Evolutionary conservation across 768 basidiomycete species (phyloP).

Genomic region (Mycena leptocephala): DNA sequence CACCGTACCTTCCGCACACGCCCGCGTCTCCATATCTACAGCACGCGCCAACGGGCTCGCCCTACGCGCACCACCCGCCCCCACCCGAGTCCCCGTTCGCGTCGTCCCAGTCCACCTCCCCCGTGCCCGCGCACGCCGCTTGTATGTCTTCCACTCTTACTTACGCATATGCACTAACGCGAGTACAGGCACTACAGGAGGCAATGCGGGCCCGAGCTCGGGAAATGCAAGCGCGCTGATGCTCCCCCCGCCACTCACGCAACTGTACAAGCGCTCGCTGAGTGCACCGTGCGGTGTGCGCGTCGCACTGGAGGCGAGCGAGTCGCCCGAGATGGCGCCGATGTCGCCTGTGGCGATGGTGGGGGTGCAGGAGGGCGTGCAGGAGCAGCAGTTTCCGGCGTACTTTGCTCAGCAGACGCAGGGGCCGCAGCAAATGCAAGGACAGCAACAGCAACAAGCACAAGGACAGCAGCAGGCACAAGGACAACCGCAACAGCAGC

Average conservation of each 20-base stretch:
- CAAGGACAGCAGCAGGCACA: background rate
- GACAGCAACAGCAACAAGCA: background rate
- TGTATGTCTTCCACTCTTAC: background rate
- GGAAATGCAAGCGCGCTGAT: conserved; percentile 21
- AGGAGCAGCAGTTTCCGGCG: background rate
- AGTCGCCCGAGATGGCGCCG: background rate
- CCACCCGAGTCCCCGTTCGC: background rate
- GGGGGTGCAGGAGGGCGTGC: background rate
- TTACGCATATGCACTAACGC: too few species aligned
- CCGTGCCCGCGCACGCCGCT: background rate
- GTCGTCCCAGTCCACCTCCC: background rate
- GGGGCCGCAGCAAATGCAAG: background rate
- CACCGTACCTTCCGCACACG: conserved; percentile 5
- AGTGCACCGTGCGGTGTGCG: conserved; percentile 60
- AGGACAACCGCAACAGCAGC: conserved; percentile 29
- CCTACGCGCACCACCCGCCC: background rate
- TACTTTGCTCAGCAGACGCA: background rate
- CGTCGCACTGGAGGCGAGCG: background rate
- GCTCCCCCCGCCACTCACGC: conserved; percentile 64
- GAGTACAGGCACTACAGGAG: background rate
- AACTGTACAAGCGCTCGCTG: conserved; percentile 77
- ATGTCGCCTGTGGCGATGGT: too few species aligned
- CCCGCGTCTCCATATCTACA: too few species aligned
- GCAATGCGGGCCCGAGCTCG: background rate
- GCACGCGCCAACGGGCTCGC: too few species aligned